Evolutionary conservation across 177 flowering plant genomes (phyloP).

Genomic region (Vitis hybrid): DNA sequence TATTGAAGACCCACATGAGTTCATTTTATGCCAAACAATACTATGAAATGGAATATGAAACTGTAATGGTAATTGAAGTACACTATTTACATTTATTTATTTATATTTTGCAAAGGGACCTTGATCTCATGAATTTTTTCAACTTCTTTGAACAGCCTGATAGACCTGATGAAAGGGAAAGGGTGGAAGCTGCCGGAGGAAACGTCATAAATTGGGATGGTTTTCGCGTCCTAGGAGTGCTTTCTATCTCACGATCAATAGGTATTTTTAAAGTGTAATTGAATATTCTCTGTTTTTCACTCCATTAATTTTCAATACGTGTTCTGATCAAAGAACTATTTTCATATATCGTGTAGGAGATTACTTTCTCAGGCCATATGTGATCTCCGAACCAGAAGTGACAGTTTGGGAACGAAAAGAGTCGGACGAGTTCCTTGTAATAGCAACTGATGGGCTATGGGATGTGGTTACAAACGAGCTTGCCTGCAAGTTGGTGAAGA

Average conservation of each 20-base stretch:
- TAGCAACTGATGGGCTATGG: slow-evolving; percentile 66
- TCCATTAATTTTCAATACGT: too few relatives aligned
- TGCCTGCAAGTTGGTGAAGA: slow-evolving; percentile 45
- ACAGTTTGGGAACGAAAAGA: slow-evolving; percentile 27
- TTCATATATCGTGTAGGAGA: slow-evolving; percentile 40
- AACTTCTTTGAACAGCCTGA: slow-evolving; percentile 34
- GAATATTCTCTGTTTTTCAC: too few relatives aligned
- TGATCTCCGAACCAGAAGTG: slow-evolving; percentile 59
- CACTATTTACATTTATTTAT: too few relatives aligned
- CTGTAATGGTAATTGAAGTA: too few relatives aligned
- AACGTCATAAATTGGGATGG: slow-evolving; percentile 35
- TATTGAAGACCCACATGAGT: too few relatives aligned
- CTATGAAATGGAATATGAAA: too few relatives aligned
- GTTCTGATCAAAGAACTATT: too few relatives aligned
- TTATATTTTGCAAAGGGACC: too few relatives aligned
- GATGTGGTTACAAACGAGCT: slow-evolving; percentile 51
- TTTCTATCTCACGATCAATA: slow-evolving; percentile 47
- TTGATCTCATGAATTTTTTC: too few relatives aligned
- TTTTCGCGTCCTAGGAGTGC: slow-evolving; percentile 43
- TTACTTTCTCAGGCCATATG: slow-evolving; percentile 45
- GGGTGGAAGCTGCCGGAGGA: slow-evolving; percentile 49
- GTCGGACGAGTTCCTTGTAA: slow-evolving; percentile 43
- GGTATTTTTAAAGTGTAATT: slow-evolving; percentile 16
- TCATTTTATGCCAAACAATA: too few relatives aligned
- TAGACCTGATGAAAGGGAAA: slow-evolving; percentile 42